Evolutionary conservation across 352 stramenopile genomes (phyloP).

Genomic region (Globisporangium acanthophoron): DNA sequence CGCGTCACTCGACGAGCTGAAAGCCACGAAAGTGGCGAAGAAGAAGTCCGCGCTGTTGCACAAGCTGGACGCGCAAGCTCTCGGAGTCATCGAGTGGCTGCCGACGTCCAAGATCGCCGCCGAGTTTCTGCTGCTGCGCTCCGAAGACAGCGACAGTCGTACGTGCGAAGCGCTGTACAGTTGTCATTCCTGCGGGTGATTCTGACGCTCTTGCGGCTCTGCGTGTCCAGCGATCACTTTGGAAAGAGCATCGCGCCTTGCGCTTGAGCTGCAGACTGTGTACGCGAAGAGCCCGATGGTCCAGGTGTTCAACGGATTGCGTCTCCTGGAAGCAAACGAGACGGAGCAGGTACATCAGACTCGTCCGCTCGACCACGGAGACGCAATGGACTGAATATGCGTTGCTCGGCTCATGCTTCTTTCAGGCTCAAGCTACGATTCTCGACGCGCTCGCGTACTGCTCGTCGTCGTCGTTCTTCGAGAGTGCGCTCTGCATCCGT

Average conservation of each 20-base stretch:
- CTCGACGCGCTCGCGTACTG: conserved; percentile 55
- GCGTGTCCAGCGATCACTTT: conserved; percentile 25
- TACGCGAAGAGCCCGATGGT: conserved; percentile 48
- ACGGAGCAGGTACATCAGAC: conserved; percentile 21
- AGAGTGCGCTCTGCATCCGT: conserved; percentile 51
- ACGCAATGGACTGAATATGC: background rate
- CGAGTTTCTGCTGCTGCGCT: conserved; percentile 69
- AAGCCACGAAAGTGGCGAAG: conserved; percentile 16
- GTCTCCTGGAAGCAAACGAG: conserved; percentile 20
- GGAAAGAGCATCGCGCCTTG: conserved; percentile 25
- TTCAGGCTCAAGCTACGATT: conserved; percentile 38
- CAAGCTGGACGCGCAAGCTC: conserved; percentile 41
- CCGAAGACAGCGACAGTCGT: conserved; percentile 70
- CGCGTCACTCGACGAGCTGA: conserved; percentile 52
- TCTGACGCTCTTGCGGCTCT: conserved; percentile 1
- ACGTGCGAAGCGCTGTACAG: conserved; percentile 12
- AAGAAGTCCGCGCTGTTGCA: conserved; percentile 34
- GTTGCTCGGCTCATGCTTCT: background rate
- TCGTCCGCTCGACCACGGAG: background rate
- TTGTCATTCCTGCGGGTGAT: background rate
- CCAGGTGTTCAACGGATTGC: conserved; percentile 35
- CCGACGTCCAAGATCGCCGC: conserved; percentile 44
- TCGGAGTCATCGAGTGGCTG: conserved; percentile 51
- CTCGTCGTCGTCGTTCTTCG: conserved; percentile 60
- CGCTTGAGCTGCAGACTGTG: conserved; percentile 14